These are phyloP conservation scores for Sclerotinia subarctica DNA, from an alignment of 2,329 filamentous ascomycete genomes.

Conservation along the genomic window DNA sequence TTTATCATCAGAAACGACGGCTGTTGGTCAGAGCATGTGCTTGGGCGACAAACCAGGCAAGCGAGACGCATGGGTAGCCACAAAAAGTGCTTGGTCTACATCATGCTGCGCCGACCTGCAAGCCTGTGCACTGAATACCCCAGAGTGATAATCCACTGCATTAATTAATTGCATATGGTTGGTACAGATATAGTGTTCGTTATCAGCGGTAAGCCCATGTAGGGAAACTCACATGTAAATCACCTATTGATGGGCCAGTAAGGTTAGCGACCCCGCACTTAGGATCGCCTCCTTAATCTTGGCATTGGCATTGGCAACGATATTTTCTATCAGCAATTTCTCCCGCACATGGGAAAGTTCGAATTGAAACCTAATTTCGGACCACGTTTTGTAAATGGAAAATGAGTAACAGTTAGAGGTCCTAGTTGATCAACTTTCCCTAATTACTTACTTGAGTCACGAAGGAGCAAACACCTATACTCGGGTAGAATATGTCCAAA, in stretches of 20 bases:
- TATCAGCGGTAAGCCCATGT: neutral
- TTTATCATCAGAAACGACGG: neutral
- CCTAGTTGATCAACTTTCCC: neutral
- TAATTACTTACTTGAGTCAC: neutral
- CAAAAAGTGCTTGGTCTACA: slow-evolving; percentile 7
- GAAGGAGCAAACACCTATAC: neutral
- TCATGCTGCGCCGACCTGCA: neutral
- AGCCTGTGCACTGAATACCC: neutral
- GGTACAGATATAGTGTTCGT: neutral
- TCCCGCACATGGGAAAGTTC: no score
- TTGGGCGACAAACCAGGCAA: neutral
- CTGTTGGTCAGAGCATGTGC: slow-evolving; percentile 4
- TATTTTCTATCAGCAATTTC: no score
- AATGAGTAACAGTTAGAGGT: neutral
- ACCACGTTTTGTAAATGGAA: neutral
- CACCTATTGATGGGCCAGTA: no score
- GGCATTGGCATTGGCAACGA: no score
- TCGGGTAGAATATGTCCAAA: neutral
- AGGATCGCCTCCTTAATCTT: no score
- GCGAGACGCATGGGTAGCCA: neutral
- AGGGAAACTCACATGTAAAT: neutral
- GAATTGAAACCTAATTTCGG: neutral
- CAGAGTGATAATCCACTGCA: neutral
- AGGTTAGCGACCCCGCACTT: no score
- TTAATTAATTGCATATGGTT: neutral